These are phyloP conservation scores for Quercus agrifolia DNA, from an alignment of 306 rosid genomes.

Conservation along the genomic window DNA sequence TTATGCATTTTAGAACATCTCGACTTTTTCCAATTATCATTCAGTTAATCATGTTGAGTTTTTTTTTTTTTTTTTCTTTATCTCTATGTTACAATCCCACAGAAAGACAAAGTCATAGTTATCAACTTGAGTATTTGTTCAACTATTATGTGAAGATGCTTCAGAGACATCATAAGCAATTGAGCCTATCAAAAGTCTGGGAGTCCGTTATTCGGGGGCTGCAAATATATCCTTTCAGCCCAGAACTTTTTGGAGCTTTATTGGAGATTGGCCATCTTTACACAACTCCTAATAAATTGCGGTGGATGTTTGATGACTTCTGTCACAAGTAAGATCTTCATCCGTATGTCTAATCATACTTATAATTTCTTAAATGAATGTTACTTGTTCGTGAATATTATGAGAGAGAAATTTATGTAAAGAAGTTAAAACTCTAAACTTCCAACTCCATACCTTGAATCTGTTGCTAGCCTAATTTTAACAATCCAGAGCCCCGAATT, in stretches of 20 bases:
- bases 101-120: conserved; percentile 78
- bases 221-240: conserved; percentile 74
- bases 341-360: not conserved
- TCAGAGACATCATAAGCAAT: conserved; percentile 53
- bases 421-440: not conserved
- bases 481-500: not conserved
- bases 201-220: conserved; percentile 72
- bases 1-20: not conserved
- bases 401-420: too few species aligned
- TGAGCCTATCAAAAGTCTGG: conserved; percentile 64
- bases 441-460: not conserved
- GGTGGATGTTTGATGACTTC: conserved; percentile 68
- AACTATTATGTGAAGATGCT: conserved; percentile 76
- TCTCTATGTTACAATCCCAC: conserved; percentile 33
- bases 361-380: not conserved
- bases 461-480: not conserved
- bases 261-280: conserved; percentile 67
- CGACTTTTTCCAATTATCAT: not conserved
- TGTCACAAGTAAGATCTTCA: conserved; percentile 64
- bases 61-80: conserved; percentile 29
- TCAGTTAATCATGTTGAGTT: not conserved
- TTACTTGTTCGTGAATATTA: not conserved
- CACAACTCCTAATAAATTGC: conserved; percentile 73
- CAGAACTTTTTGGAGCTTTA: conserved; percentile 64
- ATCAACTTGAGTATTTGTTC: conserved; percentile 80